Conservation (phyloP, 441 rosid genomes). For the Pelargonium cotyledonis region DNA sequence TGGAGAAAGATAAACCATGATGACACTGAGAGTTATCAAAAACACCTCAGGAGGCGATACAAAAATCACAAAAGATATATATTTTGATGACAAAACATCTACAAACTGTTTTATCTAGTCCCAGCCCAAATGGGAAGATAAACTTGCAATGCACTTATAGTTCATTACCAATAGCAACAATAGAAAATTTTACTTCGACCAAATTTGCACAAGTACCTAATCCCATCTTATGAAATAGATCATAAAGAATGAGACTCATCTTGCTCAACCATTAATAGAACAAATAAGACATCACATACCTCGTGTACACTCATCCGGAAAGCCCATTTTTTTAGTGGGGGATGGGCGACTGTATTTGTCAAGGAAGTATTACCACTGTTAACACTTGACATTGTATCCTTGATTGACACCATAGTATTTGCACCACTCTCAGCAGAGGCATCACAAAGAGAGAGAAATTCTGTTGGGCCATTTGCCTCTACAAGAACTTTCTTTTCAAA, state of each 20-base stretch:
- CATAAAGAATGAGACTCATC: neutral
- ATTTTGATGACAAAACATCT: neutral
- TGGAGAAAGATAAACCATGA: constrained; percentile 20
- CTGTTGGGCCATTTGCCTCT: constrained; percentile 40
- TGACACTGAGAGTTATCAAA: neutral
- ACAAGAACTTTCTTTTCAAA: constrained; percentile 34
- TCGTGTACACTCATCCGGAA: constrained; percentile 83
- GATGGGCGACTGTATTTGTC: constrained; percentile 26
- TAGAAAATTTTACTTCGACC: neutral
- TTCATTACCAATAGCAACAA: neutral
- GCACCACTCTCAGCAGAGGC: constrained; percentile 31
- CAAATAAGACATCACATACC: constrained; percentile 32
- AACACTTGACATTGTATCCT: constrained; percentile 29
- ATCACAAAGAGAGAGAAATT: constrained; percentile 22
- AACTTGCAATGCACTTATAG: neutral
- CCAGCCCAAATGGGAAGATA: neutral
- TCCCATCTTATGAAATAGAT: neutral
- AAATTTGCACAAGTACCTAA: neutral
- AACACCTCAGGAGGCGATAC: neutral
- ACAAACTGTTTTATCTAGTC: neutral
- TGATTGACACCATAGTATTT: constrained; percentile 22
- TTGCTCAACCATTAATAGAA: neutral
- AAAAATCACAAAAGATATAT: neutral
- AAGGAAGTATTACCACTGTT: constrained; percentile 28
- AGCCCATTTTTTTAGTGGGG: constrained; percentile 38